Base-by-base conservation (phyloP, 768 basidiomycete species). In the Suillus ampliporus region DNA sequence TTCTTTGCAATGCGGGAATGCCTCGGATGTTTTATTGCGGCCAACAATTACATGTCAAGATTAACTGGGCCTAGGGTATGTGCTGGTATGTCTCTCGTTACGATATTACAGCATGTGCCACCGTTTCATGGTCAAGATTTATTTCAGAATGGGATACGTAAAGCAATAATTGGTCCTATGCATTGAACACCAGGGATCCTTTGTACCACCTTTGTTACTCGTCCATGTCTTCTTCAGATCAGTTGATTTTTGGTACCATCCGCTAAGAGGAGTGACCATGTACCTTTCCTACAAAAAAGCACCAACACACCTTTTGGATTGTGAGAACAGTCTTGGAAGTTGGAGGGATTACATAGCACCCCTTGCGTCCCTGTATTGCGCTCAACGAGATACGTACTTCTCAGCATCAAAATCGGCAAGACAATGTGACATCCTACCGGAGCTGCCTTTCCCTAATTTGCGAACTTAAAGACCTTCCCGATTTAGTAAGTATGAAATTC, bases 121-220 rank as follows among this genome's bases (percentile, higher is more conserved):
- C 48, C 23, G 46, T 47, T 47, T 6, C 7, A 15, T 41, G 43
- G 19, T 9, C n/a, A 10, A 44, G 2, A 44, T 44, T 44, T 9
- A 44, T 10, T 43, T 44, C 8, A 44, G 43, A n/a, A 44, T n/a
- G 10, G 2, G 8, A n/a, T 44, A 9, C 43, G n/a, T 44, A n/a
- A 44, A 48, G 26, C 17, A 48, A 48, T 28, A 26, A 1, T 48
- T 17, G 47, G 47, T 28, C 26, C 47, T 48, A 48, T 17, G 26
- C 1, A 9, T 14, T 21, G 52, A 13, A 15, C 34, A 44, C 13
- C 47, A 28, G 15, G 47, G 23, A 8, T 50, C 28, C 48, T 50
- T 50, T 50, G 28, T 50, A 50, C 48, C 48, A 50, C 48, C 48
- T 4, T 50, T 50, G 48, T 50, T 26, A 50, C 17, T 50, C 26